Evolutionary conservation across 129 eudicot genomes (phyloP), one percentile per base, ranked within the genome.

Genomic region (Chrysanthemum lavandulifolium): DNA sequence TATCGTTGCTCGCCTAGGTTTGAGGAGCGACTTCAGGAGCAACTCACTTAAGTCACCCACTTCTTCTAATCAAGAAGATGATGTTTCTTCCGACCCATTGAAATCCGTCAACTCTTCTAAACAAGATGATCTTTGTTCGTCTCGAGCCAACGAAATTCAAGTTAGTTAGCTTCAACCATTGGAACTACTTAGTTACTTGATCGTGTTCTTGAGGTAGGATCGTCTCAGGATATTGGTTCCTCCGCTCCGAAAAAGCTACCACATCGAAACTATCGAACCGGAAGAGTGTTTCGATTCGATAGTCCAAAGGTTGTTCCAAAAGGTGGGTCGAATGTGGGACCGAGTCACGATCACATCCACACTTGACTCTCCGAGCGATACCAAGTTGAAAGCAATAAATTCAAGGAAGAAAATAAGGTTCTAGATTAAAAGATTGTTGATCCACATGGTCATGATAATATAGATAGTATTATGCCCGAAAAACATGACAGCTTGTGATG

Each of bases 261-360:
- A 61, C 18, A 68, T 61, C 74, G 27, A 69, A 40, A 86, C 81
- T 25, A 65, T 11, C 53, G 78, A 56, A 10, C 69, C 43, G 19
- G 68, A 67, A 19, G 89, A 85, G 19, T 69, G 50, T 64, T 72
- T 75, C 43, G 81, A 55, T 47, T 18, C 84, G 72, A 71, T 68
- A 80, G 77, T 33, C 58, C 85, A 48, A 51, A 40, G 71, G 71
- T 61, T 69, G 78, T 74, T 69, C 79, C 67, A 63, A 56, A 69
- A 27, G 85, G 81, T 68, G 84, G 89, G 57, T 92, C 98, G 97
- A 93, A 56, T 83, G 87, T 84, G 98, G 97, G 43, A 93, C 97
- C 8, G 98, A 87, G 50, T 93, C 98, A n/a, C n/a, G 19, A 77
- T 89, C 63, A 70, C 95, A 65, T 93, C 97, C 13, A 87, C 97